Percentiles rank a stretch among this genome's conserved stretches.
Conservation (phyloP, 225 moss, liverwort and hornwort genomes). For the Pleurozium schreberi region DNA sequence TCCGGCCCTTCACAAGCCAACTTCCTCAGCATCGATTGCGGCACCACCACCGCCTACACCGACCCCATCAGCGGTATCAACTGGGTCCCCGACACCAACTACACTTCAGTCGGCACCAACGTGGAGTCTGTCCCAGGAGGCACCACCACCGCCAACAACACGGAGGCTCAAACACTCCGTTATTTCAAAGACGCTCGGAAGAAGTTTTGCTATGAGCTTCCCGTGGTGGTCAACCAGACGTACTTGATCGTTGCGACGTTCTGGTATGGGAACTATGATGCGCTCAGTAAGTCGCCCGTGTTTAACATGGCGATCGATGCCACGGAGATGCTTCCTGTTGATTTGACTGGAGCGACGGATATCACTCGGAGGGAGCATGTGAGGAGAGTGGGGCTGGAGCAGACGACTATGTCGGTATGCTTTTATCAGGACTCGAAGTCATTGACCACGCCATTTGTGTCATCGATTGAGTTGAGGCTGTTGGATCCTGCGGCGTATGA, state of each 20-base stretch:
- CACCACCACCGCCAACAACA: neutral
- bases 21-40: slow-evolving; percentile 71
- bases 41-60: slow-evolving; percentile 7
- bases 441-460: neutral
- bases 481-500: neutral
- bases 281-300: neutral
- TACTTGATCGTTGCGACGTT: slow-evolving; percentile 17
- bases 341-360: neutral
- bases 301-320: slow-evolving; percentile 21
- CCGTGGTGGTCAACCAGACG: slow-evolving; percentile 6
- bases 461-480: neutral
- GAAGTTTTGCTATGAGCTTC: slow-evolving; percentile 53
- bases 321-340: neutral
- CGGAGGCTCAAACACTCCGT: slow-evolving; percentile 23
- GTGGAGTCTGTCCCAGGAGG: neutral
- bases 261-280: slow-evolving; percentile 24
- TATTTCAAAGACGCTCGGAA: slow-evolving; percentile 19
- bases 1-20: neutral
- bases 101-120: slow-evolving; percentile 6
- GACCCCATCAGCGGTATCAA: slow-evolving; percentile 15
- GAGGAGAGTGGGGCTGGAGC: neutral
- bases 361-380: neutral
- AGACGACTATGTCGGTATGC: neutral
- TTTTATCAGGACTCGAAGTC: neutral
- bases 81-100: slow-evolving; percentile 14